phyloP scores from a whole-genome alignment of 23 red algal genomes.

The Chondrus crispus region DNA sequence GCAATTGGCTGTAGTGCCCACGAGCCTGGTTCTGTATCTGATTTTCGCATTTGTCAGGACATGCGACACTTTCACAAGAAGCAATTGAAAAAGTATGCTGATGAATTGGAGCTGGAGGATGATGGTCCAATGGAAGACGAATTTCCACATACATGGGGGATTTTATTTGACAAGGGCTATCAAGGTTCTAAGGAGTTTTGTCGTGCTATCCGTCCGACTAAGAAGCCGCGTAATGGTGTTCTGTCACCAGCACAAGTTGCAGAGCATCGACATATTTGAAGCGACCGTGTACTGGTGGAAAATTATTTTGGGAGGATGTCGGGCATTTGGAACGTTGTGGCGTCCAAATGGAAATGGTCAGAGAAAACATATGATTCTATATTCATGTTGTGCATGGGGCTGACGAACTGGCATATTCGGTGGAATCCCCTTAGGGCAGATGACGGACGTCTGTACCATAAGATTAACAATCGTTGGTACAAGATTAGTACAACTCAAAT shows the following conservation, averaged over 20 bases:
- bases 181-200: not conserved
- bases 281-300: not conserved
- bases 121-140: not conserved
- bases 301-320: not conserved
- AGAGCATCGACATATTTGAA: not conserved
- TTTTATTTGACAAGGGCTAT: conserved; percentile 18
- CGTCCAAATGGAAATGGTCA: not conserved
- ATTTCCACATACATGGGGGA: not conserved
- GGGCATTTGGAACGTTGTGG: not conserved
- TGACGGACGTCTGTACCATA: not conserved
- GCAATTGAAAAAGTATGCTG: not conserved
- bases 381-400: not conserved
- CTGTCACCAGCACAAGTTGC: not conserved
- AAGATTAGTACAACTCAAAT: not conserved
- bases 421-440: not conserved
- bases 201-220: not conserved
- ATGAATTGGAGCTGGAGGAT: not conserved
- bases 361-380: not conserved
- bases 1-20: not conserved
- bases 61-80: not conserved
- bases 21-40: conserved; percentile 1
- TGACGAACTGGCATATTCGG: not conserved
- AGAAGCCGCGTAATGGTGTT: not conserved
- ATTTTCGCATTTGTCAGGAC: not conserved
- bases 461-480: not conserved